Conservation (phyloP, 306 rosid genomes). For the Glycyrrhiza uralensis region DNA sequence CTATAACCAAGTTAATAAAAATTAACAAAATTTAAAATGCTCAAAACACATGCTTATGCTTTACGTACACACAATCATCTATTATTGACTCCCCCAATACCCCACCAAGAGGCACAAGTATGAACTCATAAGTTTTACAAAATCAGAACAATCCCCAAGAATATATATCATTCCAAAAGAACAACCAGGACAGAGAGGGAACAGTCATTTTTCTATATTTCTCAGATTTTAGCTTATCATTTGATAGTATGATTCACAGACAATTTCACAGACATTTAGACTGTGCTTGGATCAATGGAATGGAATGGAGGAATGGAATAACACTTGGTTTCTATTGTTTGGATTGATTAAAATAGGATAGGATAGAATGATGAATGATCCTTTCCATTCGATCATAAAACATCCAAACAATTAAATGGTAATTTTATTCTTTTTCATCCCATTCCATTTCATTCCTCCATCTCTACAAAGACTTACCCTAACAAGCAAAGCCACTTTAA, state of each 20-base stretch:
- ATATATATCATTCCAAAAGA: not conserved
- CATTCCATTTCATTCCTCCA: not conserved
- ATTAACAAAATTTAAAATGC: not conserved
- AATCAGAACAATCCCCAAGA: not conserved
- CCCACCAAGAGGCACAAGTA: not conserved
- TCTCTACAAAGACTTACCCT: not conserved
- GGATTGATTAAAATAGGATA: no score
- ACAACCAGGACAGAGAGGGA: not conserved
- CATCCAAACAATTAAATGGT: no score
- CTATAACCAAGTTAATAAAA: not conserved
- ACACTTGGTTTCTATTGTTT: no score
- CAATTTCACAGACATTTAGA: conserved; percentile 9
- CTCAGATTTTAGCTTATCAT: not conserved
- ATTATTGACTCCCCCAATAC: not conserved
- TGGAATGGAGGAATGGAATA: no score
- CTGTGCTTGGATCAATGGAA: not conserved
- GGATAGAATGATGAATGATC: no score
- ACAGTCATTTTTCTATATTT: not conserved
- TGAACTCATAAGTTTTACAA: not conserved
- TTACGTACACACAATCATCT: not conserved
- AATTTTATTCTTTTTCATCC: no score
- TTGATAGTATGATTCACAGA: not conserved
- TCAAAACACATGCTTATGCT: not conserved
- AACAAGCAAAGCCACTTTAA: not conserved
- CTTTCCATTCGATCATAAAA: no score